A percentile compares a stretch with the other conserved stretches of the same genome.
These are phyloP conservation scores for Senecio squalidus DNA, from an alignment of 140 eudicot genomes.

Conservation along the genomic window DNA sequence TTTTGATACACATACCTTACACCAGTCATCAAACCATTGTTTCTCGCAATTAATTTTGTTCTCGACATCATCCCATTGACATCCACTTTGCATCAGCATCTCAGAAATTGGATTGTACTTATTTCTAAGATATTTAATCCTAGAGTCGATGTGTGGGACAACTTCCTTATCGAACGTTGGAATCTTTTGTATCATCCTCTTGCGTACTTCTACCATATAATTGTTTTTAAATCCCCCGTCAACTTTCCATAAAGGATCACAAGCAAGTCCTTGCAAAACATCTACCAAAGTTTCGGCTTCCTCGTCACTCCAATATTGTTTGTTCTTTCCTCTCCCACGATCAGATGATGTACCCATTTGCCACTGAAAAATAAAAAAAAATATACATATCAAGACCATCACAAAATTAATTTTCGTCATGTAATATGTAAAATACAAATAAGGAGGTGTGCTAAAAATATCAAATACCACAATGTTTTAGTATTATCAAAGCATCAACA, in stretches of 20 bases:
- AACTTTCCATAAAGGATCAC: constrained; percentile 13
- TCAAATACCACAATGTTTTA: too few species aligned
- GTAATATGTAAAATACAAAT: neutral
- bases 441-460: too few species aligned
- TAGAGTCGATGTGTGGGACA: constrained; percentile 7
- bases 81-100: constrained; percentile 3
- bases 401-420: neutral
- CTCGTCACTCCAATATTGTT: constrained; percentile 5
- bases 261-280: constrained; percentile 19
- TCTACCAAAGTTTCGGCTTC: constrained; percentile 10
- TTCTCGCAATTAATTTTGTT: constrained; percentile 9
- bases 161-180: constrained; percentile 10
- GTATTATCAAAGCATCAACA: too few species aligned
- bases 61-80: constrained; percentile 17
- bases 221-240: constrained; percentile 10
- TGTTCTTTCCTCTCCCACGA: constrained; percentile 17
- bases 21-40: constrained; percentile 1
- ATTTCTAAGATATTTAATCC: constrained; percentile 8
- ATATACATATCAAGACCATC: neutral
- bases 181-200: constrained; percentile 5
- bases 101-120: constrained; percentile 3
- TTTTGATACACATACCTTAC: too few species aligned
- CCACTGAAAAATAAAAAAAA: neutral
- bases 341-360: constrained; percentile 4
- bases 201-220: constrained; percentile 6